A percentile compares a stretch with the other conserved stretches of the same genome.
Conservation (phyloP, 176 grass and related monocot species). For the Echinochloa phyllopogon region DNA sequence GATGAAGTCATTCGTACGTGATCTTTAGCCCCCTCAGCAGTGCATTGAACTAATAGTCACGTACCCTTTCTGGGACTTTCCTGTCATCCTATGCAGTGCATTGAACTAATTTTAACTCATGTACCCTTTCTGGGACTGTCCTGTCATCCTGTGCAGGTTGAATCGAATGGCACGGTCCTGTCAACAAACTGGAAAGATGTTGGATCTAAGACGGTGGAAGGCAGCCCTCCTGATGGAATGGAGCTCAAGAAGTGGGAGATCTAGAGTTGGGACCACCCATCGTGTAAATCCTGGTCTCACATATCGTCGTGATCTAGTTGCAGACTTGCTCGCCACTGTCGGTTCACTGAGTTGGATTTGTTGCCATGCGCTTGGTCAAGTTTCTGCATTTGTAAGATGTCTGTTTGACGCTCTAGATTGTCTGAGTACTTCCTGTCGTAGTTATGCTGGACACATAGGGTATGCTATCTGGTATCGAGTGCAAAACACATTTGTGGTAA, state of each 20-base stretch:
- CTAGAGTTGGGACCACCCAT: conserved; percentile 30
- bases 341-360: not conserved
- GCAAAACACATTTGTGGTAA: conserved; percentile 23
- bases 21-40: conserved; percentile 1
- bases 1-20: conserved; percentile 85
- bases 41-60: not conserved
- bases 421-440: conserved; percentile 34
- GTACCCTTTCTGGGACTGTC: not conserved
- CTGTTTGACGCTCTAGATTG: conserved; percentile 36
- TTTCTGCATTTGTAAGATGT: conserved; percentile 46
- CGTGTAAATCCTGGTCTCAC: conserved; percentile 47
- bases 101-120: too few relatives aligned
- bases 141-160: conserved; percentile 53
- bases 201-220: conserved; percentile 61
- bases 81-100: conserved; percentile 35
- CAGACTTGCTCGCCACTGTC: conserved; percentile 31
- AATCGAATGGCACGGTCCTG: conserved; percentile 89
- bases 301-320: conserved; percentile 24
- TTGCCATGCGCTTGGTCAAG: not conserved
- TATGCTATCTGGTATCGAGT: conserved; percentile 21
- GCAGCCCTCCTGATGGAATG: conserved; percentile 86
- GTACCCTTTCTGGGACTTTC: not conserved
- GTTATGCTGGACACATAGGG: conserved; percentile 26
- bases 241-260: conserved; percentile 81
- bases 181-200: conserved; percentile 93